Base-by-base conservation (phyloP, 176 grass and related monocot species). In the Eremochloa ophiuroides region DNA sequence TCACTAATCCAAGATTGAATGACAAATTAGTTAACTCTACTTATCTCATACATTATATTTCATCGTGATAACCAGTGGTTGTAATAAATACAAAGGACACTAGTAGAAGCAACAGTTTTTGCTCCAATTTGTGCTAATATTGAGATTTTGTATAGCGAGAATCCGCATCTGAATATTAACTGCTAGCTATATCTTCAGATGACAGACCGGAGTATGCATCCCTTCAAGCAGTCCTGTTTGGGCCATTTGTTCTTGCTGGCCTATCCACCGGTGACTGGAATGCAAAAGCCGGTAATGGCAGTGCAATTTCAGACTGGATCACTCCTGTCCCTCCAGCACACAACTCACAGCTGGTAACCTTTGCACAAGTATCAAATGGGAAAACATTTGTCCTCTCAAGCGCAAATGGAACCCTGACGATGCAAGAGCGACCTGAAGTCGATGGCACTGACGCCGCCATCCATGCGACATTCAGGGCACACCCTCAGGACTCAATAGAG, bases 221-320 rank as follows among this genome's bases (percentile, higher is more conserved):
- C 31, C 71, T 99, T 78, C 93, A 95, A 75, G 91, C 93, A 75
- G 38, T 95, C 35, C 83, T 99, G 67, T 99, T 95, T 29, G 96
- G 91, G 8, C 93, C 93, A 67, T 95, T 85, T 31, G 85, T 96
- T 85, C 96, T 99, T 58, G 87, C 84, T 61, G 96, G 93, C 59
- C 59, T 99, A 61, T 88, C 96, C 59, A 67, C 80, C 0, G 82
- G 91, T 26, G 85, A 95, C 60, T 93, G 83, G 93, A 70, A 93
- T 59, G 76, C 74, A 0, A 91, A 95, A 71, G 73, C 84, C 1
- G 30, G 80, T 16, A 83, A 83, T 62, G 74, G 28, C 59, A 87
- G 59, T 71, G 72, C 68, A 65, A 55, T 95, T 75, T 91, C 93
- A 7, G 93, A 95, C 20, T 93, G 91, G 91, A 88, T 95, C 31